Evolutionary conservation across 2,329 filamentous ascomycete genomes (phyloP), one percentile per base, ranked within the genome.

Genomic region (Lachnellula arida): DNA sequence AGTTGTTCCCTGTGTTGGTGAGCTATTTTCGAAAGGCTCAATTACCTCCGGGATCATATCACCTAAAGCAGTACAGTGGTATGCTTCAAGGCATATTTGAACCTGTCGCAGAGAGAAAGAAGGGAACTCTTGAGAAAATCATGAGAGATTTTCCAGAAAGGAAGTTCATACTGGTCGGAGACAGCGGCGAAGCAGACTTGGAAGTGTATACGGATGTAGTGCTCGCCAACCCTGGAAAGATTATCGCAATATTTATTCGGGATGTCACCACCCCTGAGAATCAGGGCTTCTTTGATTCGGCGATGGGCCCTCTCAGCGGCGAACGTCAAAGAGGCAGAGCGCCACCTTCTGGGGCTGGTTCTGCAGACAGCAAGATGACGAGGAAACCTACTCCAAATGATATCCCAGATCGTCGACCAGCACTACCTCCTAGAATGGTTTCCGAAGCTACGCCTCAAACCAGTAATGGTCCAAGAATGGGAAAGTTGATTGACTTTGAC

Each of bases 21-120:
- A 90, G 83, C 52, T 99, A 88, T 70, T 96, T 97, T 71, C 84
- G 86, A 61, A 74, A 87, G 42, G 88, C 89, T 6, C 88, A 88
- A 1, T 75, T 99, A 1, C 94, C 94, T 0, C 82, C 82, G 0
- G 95, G 94, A 0, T 97, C 93, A 0, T 89, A 97, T 63, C 95
- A 99, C 69, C 73, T 99, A 63, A 99, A 99, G 72, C 91, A 96
- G 63, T 99, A 99, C 72, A 90, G 85, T 58, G 94, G 95, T 48
- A 97, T 97, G 90, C 78, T 99, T 14, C 93, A 97, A 72, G 94
- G 95, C 0, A 96, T 99, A 42, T 97, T 99, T 65, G 94, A 99
- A 72, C 94, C 94, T 9, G 94, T 97, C 0, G 91, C 93, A 0
- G 95, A 99, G 72, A 80, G 93, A 56, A 99, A 99, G 75, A 93